These are phyloP conservation scores for Fusarium papillatum DNA, from an alignment of 2,329 filamentous ascomycete species.

Conservation along the genomic window DNA sequence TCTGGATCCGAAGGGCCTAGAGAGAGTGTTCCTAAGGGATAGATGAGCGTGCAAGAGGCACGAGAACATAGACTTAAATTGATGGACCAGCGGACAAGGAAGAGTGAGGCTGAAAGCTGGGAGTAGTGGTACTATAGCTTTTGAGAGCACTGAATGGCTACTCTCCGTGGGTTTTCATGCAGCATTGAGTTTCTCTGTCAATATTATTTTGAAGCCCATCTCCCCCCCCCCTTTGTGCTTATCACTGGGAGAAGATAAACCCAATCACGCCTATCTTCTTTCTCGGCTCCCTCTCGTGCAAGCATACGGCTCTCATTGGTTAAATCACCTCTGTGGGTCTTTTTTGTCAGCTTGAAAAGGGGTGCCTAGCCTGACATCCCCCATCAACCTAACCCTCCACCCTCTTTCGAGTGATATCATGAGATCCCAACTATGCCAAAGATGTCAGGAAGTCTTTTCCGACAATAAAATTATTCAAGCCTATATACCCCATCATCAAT, in stretches of 20 bases:
- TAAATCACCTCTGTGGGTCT: background rate
- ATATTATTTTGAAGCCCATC: background rate
- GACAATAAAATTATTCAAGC: background rate
- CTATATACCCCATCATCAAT: background rate
- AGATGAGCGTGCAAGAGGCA: background rate
- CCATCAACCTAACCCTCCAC: background rate
- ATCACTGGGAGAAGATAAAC: background rate
- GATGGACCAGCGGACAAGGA: slow-evolving; percentile 2
- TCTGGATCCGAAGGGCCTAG: background rate
- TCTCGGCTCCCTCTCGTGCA: background rate
- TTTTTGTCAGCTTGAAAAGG: background rate
- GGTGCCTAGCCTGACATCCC: background rate
- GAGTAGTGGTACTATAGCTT: background rate
- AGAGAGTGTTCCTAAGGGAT: rapidly evolving
- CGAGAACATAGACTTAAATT: background rate
- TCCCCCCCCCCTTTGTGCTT: background rate
- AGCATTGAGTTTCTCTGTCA: background rate
- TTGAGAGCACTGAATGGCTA: slow-evolving; percentile 6
- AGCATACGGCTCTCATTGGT: background rate
- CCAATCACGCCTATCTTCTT: background rate
- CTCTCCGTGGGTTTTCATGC: background rate
- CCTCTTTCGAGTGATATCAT: background rate
- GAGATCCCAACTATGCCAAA: background rate
- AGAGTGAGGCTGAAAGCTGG: background rate
- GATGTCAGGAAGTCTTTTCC: background rate